These are phyloP conservation scores for Teratosphaeria nubilosa DNA, from an alignment of 2,329 filamentous ascomycete species.

Conservation along the genomic window DNA sequence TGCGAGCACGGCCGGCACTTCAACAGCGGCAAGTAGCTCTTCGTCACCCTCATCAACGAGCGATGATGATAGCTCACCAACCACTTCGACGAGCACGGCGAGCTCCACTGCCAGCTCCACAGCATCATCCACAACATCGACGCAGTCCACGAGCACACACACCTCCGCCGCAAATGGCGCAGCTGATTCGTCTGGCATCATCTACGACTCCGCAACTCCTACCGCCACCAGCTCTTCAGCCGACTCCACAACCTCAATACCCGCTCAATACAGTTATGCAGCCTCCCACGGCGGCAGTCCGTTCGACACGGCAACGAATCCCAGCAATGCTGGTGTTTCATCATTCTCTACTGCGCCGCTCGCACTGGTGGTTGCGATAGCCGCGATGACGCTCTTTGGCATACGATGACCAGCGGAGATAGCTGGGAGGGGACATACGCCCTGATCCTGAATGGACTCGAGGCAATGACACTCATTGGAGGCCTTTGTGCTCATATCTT, in stretches of 20 bases:
- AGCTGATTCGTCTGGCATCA: background rate
- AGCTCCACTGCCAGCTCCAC: conserved; percentile 4
- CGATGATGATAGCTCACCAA: conserved; percentile 4
- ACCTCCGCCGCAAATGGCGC: background rate
- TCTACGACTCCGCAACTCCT: background rate
- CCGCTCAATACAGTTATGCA: conserved; percentile 18
- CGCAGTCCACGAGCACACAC: background rate
- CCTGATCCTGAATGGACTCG: background rate
- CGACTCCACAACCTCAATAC: conserved; percentile 1
- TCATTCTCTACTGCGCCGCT: conserved; percentile 4
- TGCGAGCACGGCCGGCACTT: conserved; percentile 2
- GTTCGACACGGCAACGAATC: conserved; percentile 26
- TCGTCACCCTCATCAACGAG: conserved; percentile 1
- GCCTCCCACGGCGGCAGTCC: conserved; percentile 35
- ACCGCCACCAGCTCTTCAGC: background rate
- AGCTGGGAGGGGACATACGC: background rate
- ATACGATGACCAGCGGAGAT: background rate
- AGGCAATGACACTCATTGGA: background rate
- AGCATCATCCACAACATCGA: background rate
- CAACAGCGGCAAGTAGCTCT: conserved; percentile 3
- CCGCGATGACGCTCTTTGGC: conserved; percentile 4
- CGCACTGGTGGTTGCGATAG: conserved; percentile 1
- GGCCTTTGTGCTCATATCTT: background rate
- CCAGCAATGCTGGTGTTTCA: background rate
- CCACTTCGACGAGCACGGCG: conserved; percentile 9